phyloP scores from a whole-genome alignment of 2,329 filamentous ascomycete species.

The Graphilbum fragrans region DNA sequence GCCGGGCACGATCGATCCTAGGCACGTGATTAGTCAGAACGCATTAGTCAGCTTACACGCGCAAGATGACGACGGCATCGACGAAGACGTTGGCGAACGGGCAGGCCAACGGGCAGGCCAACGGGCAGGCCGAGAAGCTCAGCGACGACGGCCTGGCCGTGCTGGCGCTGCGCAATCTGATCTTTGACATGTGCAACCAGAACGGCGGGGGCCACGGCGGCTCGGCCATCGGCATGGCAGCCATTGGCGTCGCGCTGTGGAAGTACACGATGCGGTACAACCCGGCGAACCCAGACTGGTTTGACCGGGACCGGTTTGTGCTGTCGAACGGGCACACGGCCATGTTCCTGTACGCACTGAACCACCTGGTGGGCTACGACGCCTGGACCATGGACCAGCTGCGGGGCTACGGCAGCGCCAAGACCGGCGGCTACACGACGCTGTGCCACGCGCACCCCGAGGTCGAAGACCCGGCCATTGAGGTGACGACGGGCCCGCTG shows the following conservation, averaged over 20 bases:
- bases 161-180: conserved; percentile 8
- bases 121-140: too few species aligned
- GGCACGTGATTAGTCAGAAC: too few species aligned
- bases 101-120: too few species aligned
- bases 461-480: conserved; percentile 43
- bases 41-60: too few species aligned
- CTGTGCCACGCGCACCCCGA: conserved; percentile 45
- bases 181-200: conserved; percentile 7
- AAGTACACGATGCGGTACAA: conserved; percentile 52
- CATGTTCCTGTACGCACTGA: conserved; percentile 40
- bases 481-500: conserved; percentile 47
- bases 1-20: too few species aligned
- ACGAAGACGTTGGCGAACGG: neutral
- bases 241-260: conserved; percentile 46
- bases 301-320: conserved; percentile 52
- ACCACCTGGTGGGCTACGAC: conserved; percentile 40
- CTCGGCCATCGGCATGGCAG: conserved; percentile 47
- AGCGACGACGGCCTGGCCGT: conserved; percentile 5
- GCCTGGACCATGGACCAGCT: conserved; percentile 44
- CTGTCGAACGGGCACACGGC: conserved; percentile 49
- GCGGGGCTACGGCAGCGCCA: conserved; percentile 29
- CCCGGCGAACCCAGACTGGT: conserved; percentile 40
- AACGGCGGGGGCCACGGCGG: conserved; percentile 17
- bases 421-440: conserved; percentile 8
- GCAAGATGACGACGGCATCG: neutral